Percentiles rank a stretch among this genome's conserved stretches.
Evolutionary conservation across 495 filamentous ascomycete species (phyloP).

Genomic region (Trichocladium antarcticum): DNA sequence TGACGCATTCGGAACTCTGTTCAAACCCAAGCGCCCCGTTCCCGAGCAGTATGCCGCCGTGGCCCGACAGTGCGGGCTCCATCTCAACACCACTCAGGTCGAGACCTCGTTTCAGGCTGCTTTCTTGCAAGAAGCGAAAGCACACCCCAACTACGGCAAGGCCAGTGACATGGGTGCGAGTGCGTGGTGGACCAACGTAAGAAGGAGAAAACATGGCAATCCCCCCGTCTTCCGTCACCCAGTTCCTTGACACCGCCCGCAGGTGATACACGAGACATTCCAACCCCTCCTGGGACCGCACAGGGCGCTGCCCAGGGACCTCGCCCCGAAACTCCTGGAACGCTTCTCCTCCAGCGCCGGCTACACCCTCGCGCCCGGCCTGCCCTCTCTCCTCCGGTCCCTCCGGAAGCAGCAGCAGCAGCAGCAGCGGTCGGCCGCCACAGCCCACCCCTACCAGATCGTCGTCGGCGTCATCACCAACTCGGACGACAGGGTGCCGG

Average conservation of each 20-base stretch:
- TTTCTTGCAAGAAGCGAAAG: slow-evolving; percentile 39
- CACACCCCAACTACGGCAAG: slow-evolving; percentile 60
- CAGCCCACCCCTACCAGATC: slow-evolving; percentile 24
- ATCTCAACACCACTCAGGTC: slow-evolving; percentile 24
- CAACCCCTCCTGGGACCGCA: slow-evolving; percentile 10
- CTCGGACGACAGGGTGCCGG: slow-evolving; percentile 60
- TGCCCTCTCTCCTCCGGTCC: slow-evolving; percentile 40
- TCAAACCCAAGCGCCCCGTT: slow-evolving; percentile 49
- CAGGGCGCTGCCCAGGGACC: slow-evolving; percentile 29
- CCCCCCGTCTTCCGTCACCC: not conserved
- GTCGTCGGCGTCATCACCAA: slow-evolving; percentile 63
- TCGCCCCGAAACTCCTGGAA: slow-evolving; percentile 45
- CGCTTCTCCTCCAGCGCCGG: slow-evolving; percentile 52
- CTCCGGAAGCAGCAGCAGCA: too few species aligned
- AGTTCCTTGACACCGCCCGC: not conserved
- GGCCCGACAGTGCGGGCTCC: slow-evolving; percentile 48
- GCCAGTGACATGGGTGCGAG: slow-evolving; percentile 42
- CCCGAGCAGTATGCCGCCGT: slow-evolving; percentile 50
- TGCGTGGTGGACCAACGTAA: slow-evolving; percentile 62
- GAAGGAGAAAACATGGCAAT: slow-evolving; percentile 3
- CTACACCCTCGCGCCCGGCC: slow-evolving; percentile 49
- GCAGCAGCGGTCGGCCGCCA: not conserved
- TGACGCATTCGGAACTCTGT: slow-evolving; percentile 71
- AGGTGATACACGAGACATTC: slow-evolving; percentile 34
- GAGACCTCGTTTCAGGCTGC: slow-evolving; percentile 30